These are phyloP conservation scores for Iberis pinnata DNA, from an alignment of 345 rosid genomes.

Conservation along the genomic window DNA sequence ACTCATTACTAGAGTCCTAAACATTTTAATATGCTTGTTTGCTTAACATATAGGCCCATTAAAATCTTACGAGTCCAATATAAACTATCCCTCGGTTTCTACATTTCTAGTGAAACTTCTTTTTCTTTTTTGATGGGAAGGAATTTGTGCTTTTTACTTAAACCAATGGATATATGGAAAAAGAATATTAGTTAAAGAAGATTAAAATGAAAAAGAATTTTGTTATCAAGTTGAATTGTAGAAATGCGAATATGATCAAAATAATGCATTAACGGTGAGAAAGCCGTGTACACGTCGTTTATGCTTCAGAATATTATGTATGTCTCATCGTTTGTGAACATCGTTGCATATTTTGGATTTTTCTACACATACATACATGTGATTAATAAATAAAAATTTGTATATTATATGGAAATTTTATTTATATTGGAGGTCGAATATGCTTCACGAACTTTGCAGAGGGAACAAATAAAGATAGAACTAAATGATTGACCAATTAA, in stretches of 20 bases:
- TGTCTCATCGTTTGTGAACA: slow-evolving; percentile 31
- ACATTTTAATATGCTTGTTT: too few relatives aligned
- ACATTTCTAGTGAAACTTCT: too few relatives aligned
- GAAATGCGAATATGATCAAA: slow-evolving; percentile 19
- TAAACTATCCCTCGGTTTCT: too few relatives aligned
- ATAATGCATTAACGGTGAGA: slow-evolving; percentile 21
- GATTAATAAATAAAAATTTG: not conserved
- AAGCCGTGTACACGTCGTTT: slow-evolving; percentile 34
- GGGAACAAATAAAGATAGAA: not conserved
- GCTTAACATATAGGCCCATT: too few relatives aligned
- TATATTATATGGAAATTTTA: not conserved
- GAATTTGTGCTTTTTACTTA: slow-evolving; percentile 18
- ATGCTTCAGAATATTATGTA: slow-evolving; percentile 27
- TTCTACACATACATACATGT: slow-evolving; percentile 17
- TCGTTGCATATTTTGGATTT: slow-evolving; percentile 23
- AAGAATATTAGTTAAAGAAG: slow-evolving; percentile 2
- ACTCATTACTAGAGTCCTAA: too few relatives aligned
- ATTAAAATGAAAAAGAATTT: slow-evolving; percentile 3
- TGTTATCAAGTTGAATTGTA: not conserved
- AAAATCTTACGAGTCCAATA: too few relatives aligned
- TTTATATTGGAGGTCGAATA: slow-evolving; percentile 24
- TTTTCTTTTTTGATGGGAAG: not conserved
- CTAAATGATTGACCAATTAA: slow-evolving; percentile 17
- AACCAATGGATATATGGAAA: slow-evolving; percentile 3
- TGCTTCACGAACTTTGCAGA: slow-evolving; percentile 17